Evolutionary conservation across 768 basidiomycete genomes (phyloP), one percentile per base, ranked within the genome.

Genomic region (Lactarius trivialis): DNA sequence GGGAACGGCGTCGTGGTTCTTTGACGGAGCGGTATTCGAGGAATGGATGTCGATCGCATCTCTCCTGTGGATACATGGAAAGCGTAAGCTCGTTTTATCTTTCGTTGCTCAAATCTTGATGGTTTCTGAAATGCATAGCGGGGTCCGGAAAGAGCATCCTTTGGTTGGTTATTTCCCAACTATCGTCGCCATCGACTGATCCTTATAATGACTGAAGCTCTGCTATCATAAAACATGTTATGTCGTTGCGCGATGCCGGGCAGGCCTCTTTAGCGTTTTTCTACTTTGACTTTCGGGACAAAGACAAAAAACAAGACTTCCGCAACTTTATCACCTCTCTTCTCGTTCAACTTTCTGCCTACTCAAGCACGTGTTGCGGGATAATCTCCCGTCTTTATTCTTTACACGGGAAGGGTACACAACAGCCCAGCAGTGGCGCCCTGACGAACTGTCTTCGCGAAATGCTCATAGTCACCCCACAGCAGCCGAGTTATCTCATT

Each of bases 111-210:
- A 24, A 3, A 48, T 0, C 21, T 12, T 24, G 12, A 48, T 48
- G 21, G 6, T 14, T 21, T 24, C 45, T 12, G 12, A 48, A 24
- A 0, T 15, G 24, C 21, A 7, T 3, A 48, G 45, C 45, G 45
- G 45, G 45, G 21, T 48, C 45, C 2, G 45, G 45, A n/a, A 48
- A 48, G 45, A 48, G 45, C 45, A 14, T 48, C 12, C 45, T 48
- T 24, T 48, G 45, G 45, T 48, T 48, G 6, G 45, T 48, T n/a
- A 6, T 48, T 24, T 48, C 24, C 12, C 6, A 14, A 48, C 24
- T 3, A 24, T 48, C 24, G 2, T 15, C 0, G n/a, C 1, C 12
- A 7, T 24, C 0, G 5, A 45, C n/a, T 11, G 5, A 11, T 24
- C 12, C 43, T 45, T 0, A 45, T 45, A 2, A 45, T 2, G 12